Evolutionary conservation across 345 rosid species (phyloP), one percentile per base, ranked within the genome.

Genomic region (Euphorbia lathyris): DNA sequence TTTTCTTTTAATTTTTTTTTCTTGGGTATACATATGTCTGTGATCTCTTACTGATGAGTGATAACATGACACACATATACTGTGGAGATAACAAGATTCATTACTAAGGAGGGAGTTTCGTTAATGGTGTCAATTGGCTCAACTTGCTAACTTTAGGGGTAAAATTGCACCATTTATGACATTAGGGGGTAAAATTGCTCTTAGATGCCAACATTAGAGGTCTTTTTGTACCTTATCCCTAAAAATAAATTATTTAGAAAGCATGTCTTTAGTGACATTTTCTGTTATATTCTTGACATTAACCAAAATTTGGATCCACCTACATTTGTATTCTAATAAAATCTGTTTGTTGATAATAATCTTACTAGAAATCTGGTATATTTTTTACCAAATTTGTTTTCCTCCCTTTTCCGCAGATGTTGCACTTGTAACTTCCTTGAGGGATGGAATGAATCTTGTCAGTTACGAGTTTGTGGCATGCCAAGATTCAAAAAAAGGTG

Each of bases 391-490:
- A n/a, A 34, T 7, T 63, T 9, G 27, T 64, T 29, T 26, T 62
- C 3, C 61, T 66, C 61, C 26, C 68, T 61, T 23, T 58, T 48
- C 47, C 58, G 8, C 90, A 95, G 99, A 95, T 86, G 90, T 95
- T 65, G 94, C 98, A 64, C 97, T 95, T 25, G 99, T 95, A 48
- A 92, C 99, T 58, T 95, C 99, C 74, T 72, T 95, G 84, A 86
- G 99, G 84, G 99, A 95, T 77, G 99, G 99, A 74, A 95, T 95
- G 99, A 95, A 95, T 83, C 98, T 95, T 76, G 99, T 95, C 70
- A 95, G 98, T 75, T 96, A 92, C 66, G 99, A 96, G 78, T 96
- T 96, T 81, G 99, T 96, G 67, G 97, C 99, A 57, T 96, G 99
- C 84, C 99, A 96, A 84, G 98, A 86, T 61, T 81, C 85, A 12